Evolutionary conservation across 768 basidiomycete species (phyloP).

Genomic region (Mycena polygramma): DNA sequence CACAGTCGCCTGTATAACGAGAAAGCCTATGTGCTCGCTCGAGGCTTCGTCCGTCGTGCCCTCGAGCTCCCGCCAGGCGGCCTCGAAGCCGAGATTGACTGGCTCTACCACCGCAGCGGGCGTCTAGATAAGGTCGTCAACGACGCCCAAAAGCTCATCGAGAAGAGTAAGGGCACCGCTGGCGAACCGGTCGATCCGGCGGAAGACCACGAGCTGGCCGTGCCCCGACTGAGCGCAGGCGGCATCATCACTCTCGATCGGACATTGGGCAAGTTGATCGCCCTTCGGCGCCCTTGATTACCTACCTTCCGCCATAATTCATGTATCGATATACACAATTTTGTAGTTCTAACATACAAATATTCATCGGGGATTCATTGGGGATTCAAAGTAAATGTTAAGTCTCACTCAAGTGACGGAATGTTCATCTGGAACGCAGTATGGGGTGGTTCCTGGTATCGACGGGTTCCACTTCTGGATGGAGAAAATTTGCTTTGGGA

Average conservation of each 20-base stretch:
- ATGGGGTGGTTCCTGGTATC: no score
- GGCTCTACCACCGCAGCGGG: conserved; percentile 76
- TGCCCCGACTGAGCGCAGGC: conserved; percentile 84
- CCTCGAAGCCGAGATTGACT: conserved; percentile 78
- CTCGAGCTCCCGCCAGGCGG: conserved; percentile 82
- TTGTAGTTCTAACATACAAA: conserved; percentile 27
- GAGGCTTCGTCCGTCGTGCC: conserved; percentile 91
- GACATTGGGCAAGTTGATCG: conserved; percentile 71
- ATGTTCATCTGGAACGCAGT: no score
- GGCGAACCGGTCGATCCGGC: conserved; percentile 44
- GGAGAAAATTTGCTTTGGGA: no score
- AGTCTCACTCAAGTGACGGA: no score
- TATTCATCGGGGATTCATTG: no score
- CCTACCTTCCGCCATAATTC: not conserved
- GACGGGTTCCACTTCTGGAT: no score
- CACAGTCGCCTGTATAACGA: conserved; percentile 90
- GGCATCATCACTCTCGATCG: conserved; percentile 84
- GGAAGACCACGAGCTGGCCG: conserved; percentile 62
- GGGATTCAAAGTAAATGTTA: no score
- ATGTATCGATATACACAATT: conserved; percentile 32
- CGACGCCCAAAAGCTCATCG: conserved; percentile 73
- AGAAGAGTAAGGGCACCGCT: conserved; percentile 65
- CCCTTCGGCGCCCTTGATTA: conserved; percentile 17
- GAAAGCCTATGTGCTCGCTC: conserved; percentile 91
- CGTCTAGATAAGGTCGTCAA: conserved; percentile 77